Conservation (phyloP, 2,329 filamentous ascomycete species). For the Hypoxylon sp. region DNA sequence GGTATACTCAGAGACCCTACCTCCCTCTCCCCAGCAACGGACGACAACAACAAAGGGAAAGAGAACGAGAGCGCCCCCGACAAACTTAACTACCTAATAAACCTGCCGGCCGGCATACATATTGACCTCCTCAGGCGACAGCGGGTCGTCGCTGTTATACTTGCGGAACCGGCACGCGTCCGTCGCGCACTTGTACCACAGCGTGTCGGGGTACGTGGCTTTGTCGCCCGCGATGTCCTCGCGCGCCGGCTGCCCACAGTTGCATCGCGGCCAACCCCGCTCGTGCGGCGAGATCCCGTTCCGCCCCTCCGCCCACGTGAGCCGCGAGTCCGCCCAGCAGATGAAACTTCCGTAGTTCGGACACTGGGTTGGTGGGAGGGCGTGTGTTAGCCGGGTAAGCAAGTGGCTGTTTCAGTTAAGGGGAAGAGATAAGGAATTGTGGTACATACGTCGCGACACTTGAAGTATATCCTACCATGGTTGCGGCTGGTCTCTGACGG, state of each 20-base stretch:
- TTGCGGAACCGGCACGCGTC: constrained; percentile 22
- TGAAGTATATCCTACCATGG: constrained; percentile 25
- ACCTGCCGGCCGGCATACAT: constrained; percentile 19
- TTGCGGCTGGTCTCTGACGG: constrained; percentile 12
- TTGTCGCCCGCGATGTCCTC: constrained; percentile 28
- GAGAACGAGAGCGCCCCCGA: background rate
- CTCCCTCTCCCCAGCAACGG: background rate
- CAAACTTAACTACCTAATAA: constrained; percentile 9
- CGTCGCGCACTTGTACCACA: constrained; percentile 43
- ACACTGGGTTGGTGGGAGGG: background rate
- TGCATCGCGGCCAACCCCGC: constrained; percentile 25
- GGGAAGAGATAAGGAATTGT: background rate
- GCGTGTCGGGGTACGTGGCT: background rate
- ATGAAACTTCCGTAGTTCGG: constrained; percentile 19
- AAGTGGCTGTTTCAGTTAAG: too few relatives aligned
- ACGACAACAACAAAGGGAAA: background rate
- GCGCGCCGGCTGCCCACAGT: constrained; percentile 33
- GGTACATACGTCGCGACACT: constrained; percentile 24
- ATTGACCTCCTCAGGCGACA: constrained; percentile 28
- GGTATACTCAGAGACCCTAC: background rate
- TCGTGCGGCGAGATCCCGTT: background rate
- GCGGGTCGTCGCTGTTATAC: constrained; percentile 20
- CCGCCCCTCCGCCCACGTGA: constrained; percentile 5
- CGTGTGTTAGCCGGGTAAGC: background rate
- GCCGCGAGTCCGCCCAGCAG: constrained; percentile 41